A percentile compares a stretch with the other conserved stretches of the same genome.
Evolutionary conservation across 768 basidiomycete genomes (phyloP).

Genomic region (Leccinum boreale): DNA sequence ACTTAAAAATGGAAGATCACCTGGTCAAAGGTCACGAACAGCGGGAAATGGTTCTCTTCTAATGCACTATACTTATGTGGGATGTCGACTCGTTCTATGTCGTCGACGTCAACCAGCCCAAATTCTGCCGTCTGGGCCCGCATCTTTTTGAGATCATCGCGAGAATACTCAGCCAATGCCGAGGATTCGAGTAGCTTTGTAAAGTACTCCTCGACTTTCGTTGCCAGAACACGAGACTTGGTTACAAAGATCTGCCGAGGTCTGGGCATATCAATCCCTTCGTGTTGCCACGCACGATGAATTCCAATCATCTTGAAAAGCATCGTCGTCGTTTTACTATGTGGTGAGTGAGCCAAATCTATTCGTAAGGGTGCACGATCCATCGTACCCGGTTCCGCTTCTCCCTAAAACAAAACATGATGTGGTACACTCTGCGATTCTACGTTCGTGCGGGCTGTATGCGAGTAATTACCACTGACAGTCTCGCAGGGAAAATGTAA

Average conservation of each 20-base stretch:
- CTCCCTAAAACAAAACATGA: slow-evolving; percentile 69
- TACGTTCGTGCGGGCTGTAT: slow-evolving; percentile 44
- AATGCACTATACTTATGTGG: slow-evolving; percentile 55
- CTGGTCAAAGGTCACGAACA: slow-evolving; percentile 65
- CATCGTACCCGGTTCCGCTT: slow-evolving; percentile 67
- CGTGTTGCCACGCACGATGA: slow-evolving; percentile 50
- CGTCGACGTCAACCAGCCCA: slow-evolving; percentile 32
- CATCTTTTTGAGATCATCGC: slow-evolving; percentile 37
- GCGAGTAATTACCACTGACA: slow-evolving; percentile 13
- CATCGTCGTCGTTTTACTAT: slow-evolving; percentile 74
- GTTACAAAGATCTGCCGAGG: slow-evolving; percentile 74
- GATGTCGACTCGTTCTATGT: slow-evolving; percentile 26
- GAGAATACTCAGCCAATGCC: slow-evolving; percentile 32
- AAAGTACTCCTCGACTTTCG: slow-evolving; percentile 69
- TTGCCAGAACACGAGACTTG: slow-evolving; percentile 60
- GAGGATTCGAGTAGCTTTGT: slow-evolving; percentile 46
- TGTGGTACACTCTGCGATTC: slow-evolving; percentile 54
- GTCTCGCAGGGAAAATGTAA: background rate
- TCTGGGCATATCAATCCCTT: slow-evolving; percentile 33
- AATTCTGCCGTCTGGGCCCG: slow-evolving; percentile 16
- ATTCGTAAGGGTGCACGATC: background rate
- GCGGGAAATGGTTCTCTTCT: slow-evolving; percentile 59
- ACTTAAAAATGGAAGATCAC: slow-evolving; percentile 31
- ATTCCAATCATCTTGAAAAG: slow-evolving; percentile 72
- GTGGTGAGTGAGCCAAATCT: background rate